Base-by-base conservation (phyloP, 306 rosid genomes). In the Luffa aegyptiaca region DNA sequence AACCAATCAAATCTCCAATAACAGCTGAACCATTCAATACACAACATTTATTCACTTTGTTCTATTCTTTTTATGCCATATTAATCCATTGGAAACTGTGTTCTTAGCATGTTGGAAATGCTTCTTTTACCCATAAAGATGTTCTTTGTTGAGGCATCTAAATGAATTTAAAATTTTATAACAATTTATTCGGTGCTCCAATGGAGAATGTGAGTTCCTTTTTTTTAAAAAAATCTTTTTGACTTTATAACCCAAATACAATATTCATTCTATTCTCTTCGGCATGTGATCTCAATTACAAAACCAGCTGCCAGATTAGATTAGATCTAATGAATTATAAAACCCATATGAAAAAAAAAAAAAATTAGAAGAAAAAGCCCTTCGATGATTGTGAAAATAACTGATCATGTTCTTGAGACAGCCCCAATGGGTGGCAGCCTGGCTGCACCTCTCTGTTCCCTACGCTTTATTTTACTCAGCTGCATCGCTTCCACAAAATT, bases 361-460 rank as follows among this genome's bases (percentile, higher is more conserved):
- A 16, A 71, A 46, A 46, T n/a, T n/a, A n/a, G n/a, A n/a, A n/a
- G n/a, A 21, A 26, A 46, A 46, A 2, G 0, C 31, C 31, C 17
- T 44, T 11, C 17, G 2, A 70, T 70, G 55, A 44, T 21, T 73
- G 77, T 48, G 44, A 49, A 74, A 49, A 74, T 33, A 51, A 74
- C 62, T 1, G 13, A 37, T 51, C 78, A 74, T 74, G 56, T 74
- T 33, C 78, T 74, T 33, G 44, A 74, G 62, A 74, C 49, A 75
- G 18, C 3, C 64, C 79, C 64, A 52, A 17, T 75, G 63, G 48
- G 8, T 35, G 79, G 63, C 79, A 75, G 64, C 79, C 79, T 75
- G 79, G 64, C 48, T 4, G 33, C 35, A 39, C 35, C 26, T 53
- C 64, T 5, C 63, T 75, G 79, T 75, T 75, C 79, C 79, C 79